Evolutionary conservation across 2,329 filamentous ascomycete genomes (phyloP).

Genomic region (Fusarium vanettenii): DNA sequence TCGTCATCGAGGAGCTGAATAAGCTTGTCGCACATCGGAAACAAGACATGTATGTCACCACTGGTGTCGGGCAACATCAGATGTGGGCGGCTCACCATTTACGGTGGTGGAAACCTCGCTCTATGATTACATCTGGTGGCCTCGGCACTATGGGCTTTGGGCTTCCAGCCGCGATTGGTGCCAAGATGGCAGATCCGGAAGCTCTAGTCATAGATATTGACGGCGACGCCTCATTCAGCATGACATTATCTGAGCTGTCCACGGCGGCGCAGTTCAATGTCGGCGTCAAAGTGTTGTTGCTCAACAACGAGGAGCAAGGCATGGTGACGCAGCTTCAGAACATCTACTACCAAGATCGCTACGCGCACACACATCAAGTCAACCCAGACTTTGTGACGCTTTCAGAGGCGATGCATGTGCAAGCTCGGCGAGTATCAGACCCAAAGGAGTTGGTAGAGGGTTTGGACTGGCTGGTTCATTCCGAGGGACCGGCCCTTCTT

Average conservation of each 20-base stretch:
- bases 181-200: conserved; percentile 82
- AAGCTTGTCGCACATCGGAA: conserved; percentile 84
- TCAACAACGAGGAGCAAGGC: conserved; percentile 98
- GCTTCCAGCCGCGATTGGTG: conserved; percentile 92
- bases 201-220: conserved; percentile 95
- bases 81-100: conserved; percentile 99
- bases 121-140: conserved; percentile 96
- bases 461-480: conserved; percentile 89
- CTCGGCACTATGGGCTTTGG: conserved; percentile 91
- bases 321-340: conserved; percentile 99
- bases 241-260: conserved; percentile 95
- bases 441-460: conserved; percentile 81
- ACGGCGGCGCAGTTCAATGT: conserved; percentile 97
- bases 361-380: conserved; percentile 89
- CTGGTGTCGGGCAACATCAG: conserved; percentile 96
- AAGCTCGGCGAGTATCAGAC: conserved; percentile 77
- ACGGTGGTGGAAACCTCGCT: conserved; percentile 90
- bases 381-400: conserved; percentile 98
- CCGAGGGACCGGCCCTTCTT: conserved; percentile 90
- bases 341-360: conserved; percentile 95
- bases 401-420: conserved; percentile 89
- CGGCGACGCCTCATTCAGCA: conserved; percentile 97
- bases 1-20: conserved; percentile 90
- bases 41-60: conserved; percentile 86
- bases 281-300: conserved; percentile 90